Percentiles rank a stretch among this genome's conserved stretches.
Evolutionary conservation across 192 early-diverging fungal genomes (phyloP).

Genomic region (Backusella parvicylindrica): DNA sequence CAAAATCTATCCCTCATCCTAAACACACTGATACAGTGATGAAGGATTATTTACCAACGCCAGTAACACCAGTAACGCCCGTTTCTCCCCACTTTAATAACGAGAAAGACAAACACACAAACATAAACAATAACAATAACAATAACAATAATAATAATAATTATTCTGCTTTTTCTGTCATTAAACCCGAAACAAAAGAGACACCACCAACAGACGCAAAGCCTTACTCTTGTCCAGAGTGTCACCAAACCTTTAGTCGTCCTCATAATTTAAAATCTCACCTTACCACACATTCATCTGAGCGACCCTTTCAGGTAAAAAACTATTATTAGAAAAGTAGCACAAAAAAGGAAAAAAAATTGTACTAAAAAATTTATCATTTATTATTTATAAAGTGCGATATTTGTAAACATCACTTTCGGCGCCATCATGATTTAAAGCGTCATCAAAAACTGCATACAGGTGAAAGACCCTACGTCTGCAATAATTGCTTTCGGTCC

Average conservation of each 20-base stretch:
- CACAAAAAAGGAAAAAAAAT: neutral
- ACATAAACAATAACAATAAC: neutral
- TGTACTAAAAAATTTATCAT: constrained; percentile 10
- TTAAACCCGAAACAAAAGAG: neutral
- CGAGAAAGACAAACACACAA: neutral
- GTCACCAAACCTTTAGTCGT: constrained; percentile 25
- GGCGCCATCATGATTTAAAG: constrained; percentile 86
- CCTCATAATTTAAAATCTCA: constrained; percentile 33
- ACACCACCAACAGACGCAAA: constrained; percentile 11
- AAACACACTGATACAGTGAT: constrained; percentile 4
- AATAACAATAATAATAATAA: constrained; percentile 1
- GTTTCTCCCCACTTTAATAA: neutral
- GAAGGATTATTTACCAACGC: constrained; percentile 18
- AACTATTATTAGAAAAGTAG: constrained; percentile 1
- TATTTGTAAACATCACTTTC: constrained; percentile 28
- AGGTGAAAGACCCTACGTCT: constrained; percentile 71
- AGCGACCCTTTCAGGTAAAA: constrained; percentile 24
- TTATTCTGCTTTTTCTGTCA: constrained; percentile 10
- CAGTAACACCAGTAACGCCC: constrained; percentile 3
- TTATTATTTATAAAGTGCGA: constrained; percentile 21
- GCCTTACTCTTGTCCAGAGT: constrained; percentile 22
- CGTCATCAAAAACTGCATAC: constrained; percentile 79
- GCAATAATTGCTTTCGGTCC: constrained; percentile 65
- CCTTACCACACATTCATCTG: constrained; percentile 29
- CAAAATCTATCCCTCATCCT: neutral